Evolutionary conservation across 805 yeast genomes (phyloP).

Genomic region (Ogataea zsoltii): DNA sequence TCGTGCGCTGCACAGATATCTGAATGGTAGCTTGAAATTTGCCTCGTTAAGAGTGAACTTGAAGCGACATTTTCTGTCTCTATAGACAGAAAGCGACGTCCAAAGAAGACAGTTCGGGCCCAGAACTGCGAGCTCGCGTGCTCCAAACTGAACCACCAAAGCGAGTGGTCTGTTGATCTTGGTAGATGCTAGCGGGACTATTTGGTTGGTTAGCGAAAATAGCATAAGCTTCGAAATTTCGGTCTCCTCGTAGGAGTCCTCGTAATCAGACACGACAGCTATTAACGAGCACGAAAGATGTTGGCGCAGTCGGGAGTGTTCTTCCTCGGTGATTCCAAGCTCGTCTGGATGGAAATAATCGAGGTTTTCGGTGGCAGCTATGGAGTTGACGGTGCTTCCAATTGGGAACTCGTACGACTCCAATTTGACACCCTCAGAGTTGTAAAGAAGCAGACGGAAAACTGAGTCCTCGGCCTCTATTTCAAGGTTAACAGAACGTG

Average conservation of each 20-base stretch:
- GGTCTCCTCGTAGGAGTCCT: slow-evolving; percentile 1
- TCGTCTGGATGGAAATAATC: slow-evolving; percentile 11
- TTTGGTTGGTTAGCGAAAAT: slow-evolving; percentile 1
- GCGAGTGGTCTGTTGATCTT: slow-evolving; percentile 8
- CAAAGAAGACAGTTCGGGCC: slow-evolving; percentile 4
- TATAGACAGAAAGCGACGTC: neutral
- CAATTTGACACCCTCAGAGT: neutral
- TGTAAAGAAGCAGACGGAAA: slow-evolving; percentile 5
- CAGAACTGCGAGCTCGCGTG: neutral
- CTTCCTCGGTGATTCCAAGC: slow-evolving; percentile 7
- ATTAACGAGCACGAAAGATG: slow-evolving; percentile 14
- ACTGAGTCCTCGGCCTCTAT: neutral
- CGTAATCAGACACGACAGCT: slow-evolving; percentile 12
- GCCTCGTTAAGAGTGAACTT: neutral
- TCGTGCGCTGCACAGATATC: neutral
- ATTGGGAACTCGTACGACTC: slow-evolving; percentile 18
- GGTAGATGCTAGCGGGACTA: slow-evolving; percentile 16
- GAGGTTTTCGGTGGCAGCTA: slow-evolving; percentile 3
- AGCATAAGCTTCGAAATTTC: neutral
- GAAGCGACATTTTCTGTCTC: neutral
- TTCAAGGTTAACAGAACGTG: slow-evolving; percentile 7
- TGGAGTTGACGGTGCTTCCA: slow-evolving; percentile 12
- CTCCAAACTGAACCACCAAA: neutral
- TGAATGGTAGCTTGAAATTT: neutral
- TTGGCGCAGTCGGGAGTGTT: neutral